Evolutionary conservation across 2,329 filamentous ascomycete genomes (phyloP), one percentile per base, ranked within the genome.

Genomic region (Colletotrichum horii): DNA sequence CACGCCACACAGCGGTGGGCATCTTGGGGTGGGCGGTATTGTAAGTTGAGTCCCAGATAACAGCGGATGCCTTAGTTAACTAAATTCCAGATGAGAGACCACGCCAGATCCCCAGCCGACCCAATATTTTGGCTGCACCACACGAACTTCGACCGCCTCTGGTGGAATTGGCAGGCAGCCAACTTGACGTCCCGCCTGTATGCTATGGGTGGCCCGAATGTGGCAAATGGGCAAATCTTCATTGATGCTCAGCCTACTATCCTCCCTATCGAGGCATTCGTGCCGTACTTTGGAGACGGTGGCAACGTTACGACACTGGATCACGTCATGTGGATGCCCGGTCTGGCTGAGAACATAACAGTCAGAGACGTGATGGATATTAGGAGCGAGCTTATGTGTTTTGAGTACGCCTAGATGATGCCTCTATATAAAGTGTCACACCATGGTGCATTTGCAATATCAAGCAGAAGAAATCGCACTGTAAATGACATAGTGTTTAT

Each of bases 141-240:
- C 38, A 55, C 71, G 8, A 61, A 56, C 16, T 38, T 62, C 6
- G 71, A 70, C 43, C 28, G 66, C 12, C 28, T 73, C 4, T 73
- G 64, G 65, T 70, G 66, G 56, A 56, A 69, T 7, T 70, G 71
- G 65, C 71, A 70, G 36, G n/a, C 38, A 6, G 34, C 30, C n/a
- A 75, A 78, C 28, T 76, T 75, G 14, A 60, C 52, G 12, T 12
- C 48, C 5, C 32, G 70, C 4, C 15, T 71, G 15, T 60, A 60
- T 43, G 70, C 70, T 8, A 71, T 66, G 69, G 61, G 69, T 14
- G 69, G 65, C 4, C 65, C 65, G 8, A 72, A 72, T 24, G 70
- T 72, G 15, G 70, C 70, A 1, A 38, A 32, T 6, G 48, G 61
- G 2, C 52, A 58, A 3, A 43, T 72, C 28, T 66, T 72, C 16